These are phyloP conservation scores for Alternaria longipes DNA, from an alignment of 2,329 filamentous ascomycete species.

Conservation along the genomic window DNA sequence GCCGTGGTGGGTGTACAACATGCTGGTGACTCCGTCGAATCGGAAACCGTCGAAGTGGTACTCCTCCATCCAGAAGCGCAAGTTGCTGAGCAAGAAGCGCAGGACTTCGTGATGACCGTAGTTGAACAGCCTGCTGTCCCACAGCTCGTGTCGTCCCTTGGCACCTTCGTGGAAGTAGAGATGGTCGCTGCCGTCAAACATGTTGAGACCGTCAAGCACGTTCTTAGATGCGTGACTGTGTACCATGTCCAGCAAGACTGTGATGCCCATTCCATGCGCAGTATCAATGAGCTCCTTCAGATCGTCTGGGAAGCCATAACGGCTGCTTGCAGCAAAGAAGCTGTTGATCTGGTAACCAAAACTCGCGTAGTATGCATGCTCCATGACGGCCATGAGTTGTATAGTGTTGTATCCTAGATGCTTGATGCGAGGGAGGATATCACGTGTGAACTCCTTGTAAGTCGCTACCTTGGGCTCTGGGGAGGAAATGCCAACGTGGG, in stretches of 20 bases:
- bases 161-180: constrained; percentile 92
- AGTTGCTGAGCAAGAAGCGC: constrained; percentile 93
- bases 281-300: constrained; percentile 97
- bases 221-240: constrained; percentile 99
- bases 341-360: constrained; percentile 99
- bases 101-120: constrained; percentile 94
- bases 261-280: constrained; percentile 88
- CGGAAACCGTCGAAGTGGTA: constrained; percentile 97
- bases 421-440: constrained; percentile 91
- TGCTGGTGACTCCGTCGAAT: constrained; percentile 97
- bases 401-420: constrained; percentile 95
- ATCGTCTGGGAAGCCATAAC: constrained; percentile 92
- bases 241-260: constrained; percentile 92
- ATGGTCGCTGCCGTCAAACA: constrained; percentile 94
- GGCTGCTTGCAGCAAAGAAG: constrained; percentile 96
- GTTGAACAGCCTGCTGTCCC: constrained; percentile 98
- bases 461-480: constrained; percentile 88
- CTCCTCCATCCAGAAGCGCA: constrained; percentile 99
- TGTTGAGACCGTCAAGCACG: constrained; percentile 90
- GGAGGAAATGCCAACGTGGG: constrained; percentile 97
- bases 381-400: constrained; percentile 99
- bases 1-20: constrained; percentile 95
- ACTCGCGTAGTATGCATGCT: constrained; percentile 98
- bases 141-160: constrained; percentile 88
- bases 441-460: constrained; percentile 96